Evolutionary conservation across 2,329 filamentous ascomycete genomes (phyloP).

Genomic region (Aspergillus sp.): DNA sequence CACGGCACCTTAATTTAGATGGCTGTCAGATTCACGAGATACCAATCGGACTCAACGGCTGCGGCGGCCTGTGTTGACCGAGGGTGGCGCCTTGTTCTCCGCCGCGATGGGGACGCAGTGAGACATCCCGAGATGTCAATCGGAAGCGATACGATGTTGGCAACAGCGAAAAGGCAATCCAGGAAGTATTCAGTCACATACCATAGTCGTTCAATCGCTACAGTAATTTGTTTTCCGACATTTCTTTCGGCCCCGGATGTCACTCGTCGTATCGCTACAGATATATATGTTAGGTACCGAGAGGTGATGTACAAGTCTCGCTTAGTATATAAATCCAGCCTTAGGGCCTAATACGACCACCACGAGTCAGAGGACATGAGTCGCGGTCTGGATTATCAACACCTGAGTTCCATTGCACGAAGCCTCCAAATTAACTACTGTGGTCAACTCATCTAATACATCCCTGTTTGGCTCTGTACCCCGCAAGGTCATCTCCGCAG

Average conservation of each 20-base stretch:
- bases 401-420: neutral
- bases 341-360: no score
- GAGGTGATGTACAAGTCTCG: neutral
- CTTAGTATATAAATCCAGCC: neutral
- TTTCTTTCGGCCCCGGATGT: no score
- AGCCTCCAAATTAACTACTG: neutral
- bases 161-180: neutral
- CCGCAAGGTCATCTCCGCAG: conserved; percentile 8
- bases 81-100: conserved; percentile 1
- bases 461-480: conserved; percentile 1
- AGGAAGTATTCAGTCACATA: neutral
- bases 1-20: neutral
- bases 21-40: neutral
- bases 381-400: neutral
- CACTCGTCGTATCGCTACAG: no score
- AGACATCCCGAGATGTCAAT: neutral
- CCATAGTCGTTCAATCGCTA: neutral
- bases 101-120: neutral
- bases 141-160: neutral
- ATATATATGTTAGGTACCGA: no score
- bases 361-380: no score
- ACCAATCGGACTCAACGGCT: neutral
- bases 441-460: neutral
- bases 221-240: neutral
- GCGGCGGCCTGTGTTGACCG: neutral